These are phyloP conservation scores for Aspergillus asperescens DNA, from an alignment of 495 filamentous ascomycete genomes.

Conservation along the genomic window DNA sequence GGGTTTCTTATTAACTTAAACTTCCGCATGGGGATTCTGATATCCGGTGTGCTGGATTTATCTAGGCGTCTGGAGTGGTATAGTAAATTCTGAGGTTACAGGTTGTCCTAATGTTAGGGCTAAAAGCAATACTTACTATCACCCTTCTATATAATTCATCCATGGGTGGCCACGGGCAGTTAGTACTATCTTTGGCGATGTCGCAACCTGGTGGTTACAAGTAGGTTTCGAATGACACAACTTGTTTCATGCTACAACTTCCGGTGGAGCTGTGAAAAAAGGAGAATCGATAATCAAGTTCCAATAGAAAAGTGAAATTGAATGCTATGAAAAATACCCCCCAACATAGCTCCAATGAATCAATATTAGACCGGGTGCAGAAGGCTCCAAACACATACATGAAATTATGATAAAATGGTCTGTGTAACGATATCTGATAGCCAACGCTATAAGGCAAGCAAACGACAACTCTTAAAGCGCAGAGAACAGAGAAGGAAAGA, in stretches of 20 bases:
- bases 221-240: too few species aligned
- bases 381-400: slow-evolving; percentile 15
- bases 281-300: slow-evolving; percentile 6
- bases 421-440: slow-evolving; percentile 10
- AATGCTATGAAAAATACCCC: slow-evolving; percentile 7
- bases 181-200: slow-evolving; percentile 6
- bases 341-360: slow-evolving; percentile 13
- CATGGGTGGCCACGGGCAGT: neutral
- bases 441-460: slow-evolving; percentile 14
- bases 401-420: slow-evolving; percentile 7
- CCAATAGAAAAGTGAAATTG: slow-evolving; percentile 3
- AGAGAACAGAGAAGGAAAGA: neutral
- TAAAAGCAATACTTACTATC: slow-evolving; percentile 22
- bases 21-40: slow-evolving; percentile 12
- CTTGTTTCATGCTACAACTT: too few species aligned
- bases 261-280: neutral
- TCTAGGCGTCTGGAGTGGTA: slow-evolving; percentile 28
- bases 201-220: too few species aligned
- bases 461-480: slow-evolving; percentile 2
- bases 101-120: slow-evolving; percentile 8
- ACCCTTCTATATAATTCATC: neutral
- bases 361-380: slow-evolving; percentile 5
- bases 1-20: neutral
- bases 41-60: slow-evolving; percentile 20
- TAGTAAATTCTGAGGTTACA: slow-evolving; percentile 16